Evolutionary conservation across 2,329 filamentous ascomycete species (phyloP).

Genomic region (Colletotrichum filicis): DNA sequence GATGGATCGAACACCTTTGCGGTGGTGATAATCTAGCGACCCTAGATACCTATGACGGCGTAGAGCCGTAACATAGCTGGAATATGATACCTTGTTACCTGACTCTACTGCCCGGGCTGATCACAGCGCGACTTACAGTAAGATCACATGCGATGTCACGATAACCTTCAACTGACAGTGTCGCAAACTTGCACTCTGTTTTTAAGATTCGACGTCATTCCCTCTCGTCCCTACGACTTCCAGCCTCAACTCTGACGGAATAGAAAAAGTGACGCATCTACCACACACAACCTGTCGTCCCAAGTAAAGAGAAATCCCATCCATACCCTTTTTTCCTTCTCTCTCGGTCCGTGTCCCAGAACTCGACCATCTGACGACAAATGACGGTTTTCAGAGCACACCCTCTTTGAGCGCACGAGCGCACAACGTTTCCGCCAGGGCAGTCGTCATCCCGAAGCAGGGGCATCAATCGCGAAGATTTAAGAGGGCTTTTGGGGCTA

Average conservation of each 20-base stretch:
- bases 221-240: neutral
- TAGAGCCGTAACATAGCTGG: neutral
- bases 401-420: neutral
- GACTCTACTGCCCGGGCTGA: no score
- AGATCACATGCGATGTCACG: neutral
- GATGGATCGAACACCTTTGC: neutral
- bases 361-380: constrained; percentile 9
- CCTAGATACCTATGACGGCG: neutral
- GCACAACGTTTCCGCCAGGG: neutral
- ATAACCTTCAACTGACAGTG: neutral
- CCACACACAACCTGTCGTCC: constrained; percentile 9
- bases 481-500: neutral
- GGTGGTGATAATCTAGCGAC: neutral
- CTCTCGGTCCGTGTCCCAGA: constrained; percentile 20
- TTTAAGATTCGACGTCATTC: constrained; percentile 1
- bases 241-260: neutral
- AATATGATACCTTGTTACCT: constrained; percentile 4
- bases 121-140: no score
- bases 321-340: neutral
- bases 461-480: neutral
- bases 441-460: neutral
- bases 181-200: neutral
- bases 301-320: neutral
- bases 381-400: constrained; percentile 16
- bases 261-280: constrained; percentile 3